A percentile compares a stretch with the other conserved stretches of the same genome.
Conservation (phyloP, 345 rosid species). For the Carallia brachiata region DNA sequence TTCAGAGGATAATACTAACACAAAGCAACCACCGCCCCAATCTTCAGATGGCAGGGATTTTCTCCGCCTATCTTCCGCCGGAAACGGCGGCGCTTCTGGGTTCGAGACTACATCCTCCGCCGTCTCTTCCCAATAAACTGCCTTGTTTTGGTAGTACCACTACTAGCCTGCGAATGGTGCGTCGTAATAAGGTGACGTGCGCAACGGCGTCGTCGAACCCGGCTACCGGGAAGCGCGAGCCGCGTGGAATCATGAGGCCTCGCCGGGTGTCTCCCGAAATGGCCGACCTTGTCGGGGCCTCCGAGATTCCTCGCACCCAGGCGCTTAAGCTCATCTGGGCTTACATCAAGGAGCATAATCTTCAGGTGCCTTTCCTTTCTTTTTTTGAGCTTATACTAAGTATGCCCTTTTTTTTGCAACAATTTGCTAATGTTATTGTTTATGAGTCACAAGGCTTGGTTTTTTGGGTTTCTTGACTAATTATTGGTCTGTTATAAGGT, state of each 20-base stretch:
- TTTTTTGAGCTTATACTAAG: too few relatives aligned
- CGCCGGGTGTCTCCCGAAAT: conserved; percentile 81
- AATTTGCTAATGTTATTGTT: too few relatives aligned
- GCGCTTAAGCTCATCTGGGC: conserved; percentile 89
- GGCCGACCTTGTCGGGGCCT: conserved; percentile 75
- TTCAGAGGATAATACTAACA: too few relatives aligned
- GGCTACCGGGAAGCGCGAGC: conserved; percentile 49
- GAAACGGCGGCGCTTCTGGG: conserved; percentile 25
- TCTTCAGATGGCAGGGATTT: conserved; percentile 47
- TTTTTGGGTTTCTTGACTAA: too few relatives aligned
- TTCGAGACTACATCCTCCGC: neutral
- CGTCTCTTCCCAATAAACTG: neutral
- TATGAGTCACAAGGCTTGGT: too few relatives aligned
- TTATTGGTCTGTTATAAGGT: too few relatives aligned
- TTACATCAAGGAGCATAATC: conserved; percentile 75
- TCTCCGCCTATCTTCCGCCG: conserved; percentile 39
- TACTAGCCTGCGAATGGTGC: conserved; percentile 29
- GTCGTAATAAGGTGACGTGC: conserved; percentile 32
- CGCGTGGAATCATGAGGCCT: conserved; percentile 87
- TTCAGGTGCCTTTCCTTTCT: conserved; percentile 52
- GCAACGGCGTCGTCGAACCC: conserved; percentile 60
- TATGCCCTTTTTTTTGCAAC: too few relatives aligned
- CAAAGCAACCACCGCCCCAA: conserved; percentile 30
- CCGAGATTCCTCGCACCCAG: conserved; percentile 88
- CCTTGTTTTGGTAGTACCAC: neutral